phyloP scores from a whole-genome alignment of 257 asterid genomes.

The Anisodus acutangulus region DNA sequence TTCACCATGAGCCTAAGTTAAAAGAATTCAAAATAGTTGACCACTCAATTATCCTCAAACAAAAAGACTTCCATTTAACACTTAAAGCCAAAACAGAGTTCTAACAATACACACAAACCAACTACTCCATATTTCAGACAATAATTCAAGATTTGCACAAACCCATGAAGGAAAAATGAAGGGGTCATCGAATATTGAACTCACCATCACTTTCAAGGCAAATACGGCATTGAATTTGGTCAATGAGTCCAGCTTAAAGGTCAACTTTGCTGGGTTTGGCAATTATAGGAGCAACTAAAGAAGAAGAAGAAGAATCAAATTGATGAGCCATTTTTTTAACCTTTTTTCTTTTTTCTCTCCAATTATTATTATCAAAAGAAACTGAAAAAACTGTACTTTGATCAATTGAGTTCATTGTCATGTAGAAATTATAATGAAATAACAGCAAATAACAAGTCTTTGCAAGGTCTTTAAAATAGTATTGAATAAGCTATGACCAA shows the following conservation, averaged over 20 bases:
- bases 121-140: background rate
- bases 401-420: background rate
- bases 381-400: background rate
- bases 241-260: slow-evolving; percentile 88
- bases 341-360: background rate
- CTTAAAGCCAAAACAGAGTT: background rate
- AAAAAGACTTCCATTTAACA: too few relatives aligned
- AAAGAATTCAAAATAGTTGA: background rate
- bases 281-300: slow-evolving; percentile 69
- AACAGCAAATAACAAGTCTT: background rate
- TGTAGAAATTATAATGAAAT: background rate
- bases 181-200: background rate
- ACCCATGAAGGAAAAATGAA: background rate
- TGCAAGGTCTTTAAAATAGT: background rate
- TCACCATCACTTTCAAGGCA: slow-evolving; percentile 93
- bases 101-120: background rate
- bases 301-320: slow-evolving; percentile 72
- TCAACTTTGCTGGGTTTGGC: slow-evolving; percentile 71
- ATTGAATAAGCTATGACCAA: background rate
- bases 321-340: slow-evolving; percentile 51
- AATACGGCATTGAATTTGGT: slow-evolving; percentile 96
- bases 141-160: background rate
- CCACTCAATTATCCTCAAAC: background rate
- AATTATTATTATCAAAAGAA: slow-evolving; percentile 6
- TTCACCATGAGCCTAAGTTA: too few relatives aligned